Evolutionary conservation across 2,329 filamentous ascomycete species (phyloP), one percentile per base, ranked within the genome.

Genomic region (Neopestalotiopsis rosae): DNA sequence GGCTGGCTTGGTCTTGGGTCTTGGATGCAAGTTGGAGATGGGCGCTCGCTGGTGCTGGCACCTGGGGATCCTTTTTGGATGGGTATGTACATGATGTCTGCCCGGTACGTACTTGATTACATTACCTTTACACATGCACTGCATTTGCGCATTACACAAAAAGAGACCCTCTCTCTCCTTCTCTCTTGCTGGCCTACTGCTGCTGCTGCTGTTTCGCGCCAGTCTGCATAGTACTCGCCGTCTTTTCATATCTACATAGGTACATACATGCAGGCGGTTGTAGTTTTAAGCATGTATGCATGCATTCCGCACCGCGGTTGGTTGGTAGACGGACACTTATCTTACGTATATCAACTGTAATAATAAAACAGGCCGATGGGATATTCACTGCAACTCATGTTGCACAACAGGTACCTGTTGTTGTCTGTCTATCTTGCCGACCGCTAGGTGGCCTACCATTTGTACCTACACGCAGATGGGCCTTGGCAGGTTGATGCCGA

Each of bases 51-150:
- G 14, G 9, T 52, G 45, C 24, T 28, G 24, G 24, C 24, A 28
- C 24, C 24, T 28, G 24, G 24, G 24, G 24, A 28, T 28, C 24
- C 24, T 28, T 28, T 28, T 28, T 28, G 3, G 24, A 17, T 20
- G 20, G 17, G 45, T 52, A 52, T 20, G 45, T 49, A 49, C 34
- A 38, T 38, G 10, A 38, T 49, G 45, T 52, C n/a, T n/a, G 24
- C 24, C 24, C 24, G 24, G 45, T 52, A 52, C 45, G 17, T 52
- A n/a, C 14, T n/a, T 52, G 45, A 52, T 52, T 52, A 52, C 45
- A 52, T 52, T 52, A 52, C 45, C 24, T 52, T 52, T 52, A 52
- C 45, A 52, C 45, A 52, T 52, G 45, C 45, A 52, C 45, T 52
- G 45, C 45, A 52, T n/a, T 24, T 20, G 45, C 7, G 45, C 17